Conservation (phyloP, 768 basidiomycete genomes). For the Leccinum disarticulatum region DNA sequence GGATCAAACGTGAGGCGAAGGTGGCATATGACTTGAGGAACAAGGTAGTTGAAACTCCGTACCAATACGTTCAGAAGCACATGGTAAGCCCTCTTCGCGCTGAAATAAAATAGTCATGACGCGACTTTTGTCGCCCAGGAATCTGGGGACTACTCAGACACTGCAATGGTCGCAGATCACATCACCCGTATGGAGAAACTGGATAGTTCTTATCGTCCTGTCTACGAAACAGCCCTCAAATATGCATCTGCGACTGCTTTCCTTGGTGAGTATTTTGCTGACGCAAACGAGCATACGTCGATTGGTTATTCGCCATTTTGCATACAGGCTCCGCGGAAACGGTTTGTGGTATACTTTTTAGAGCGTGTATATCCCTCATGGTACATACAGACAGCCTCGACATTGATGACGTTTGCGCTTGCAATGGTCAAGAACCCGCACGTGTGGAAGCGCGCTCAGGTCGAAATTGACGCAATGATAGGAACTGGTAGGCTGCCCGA, state of each 20-base stretch:
- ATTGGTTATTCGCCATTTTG: neutral
- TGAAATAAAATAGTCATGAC: neutral
- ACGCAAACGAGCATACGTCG: neutral
- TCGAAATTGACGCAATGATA: neutral
- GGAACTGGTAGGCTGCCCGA: neutral
- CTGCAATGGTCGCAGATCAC: neutral
- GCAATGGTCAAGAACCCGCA: neutral
- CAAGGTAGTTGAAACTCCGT: slow-evolving; percentile 6
- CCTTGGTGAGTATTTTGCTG: neutral
- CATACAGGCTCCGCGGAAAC: neutral
- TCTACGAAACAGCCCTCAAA: neutral
- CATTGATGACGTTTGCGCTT: neutral
- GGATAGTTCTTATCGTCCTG: neutral
- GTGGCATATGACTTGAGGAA: neutral
- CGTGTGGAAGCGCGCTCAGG: neutral
- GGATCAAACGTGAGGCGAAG: slow-evolving; percentile 5
- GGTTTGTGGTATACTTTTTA: neutral
- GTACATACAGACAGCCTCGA: neutral
- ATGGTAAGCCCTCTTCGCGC: neutral
- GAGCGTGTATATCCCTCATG: neutral
- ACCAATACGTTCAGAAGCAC: neutral
- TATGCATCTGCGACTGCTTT: neutral
- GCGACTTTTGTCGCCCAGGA: neutral
- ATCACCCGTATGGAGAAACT: neutral
- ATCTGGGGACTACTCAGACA: neutral